A percentile compares a stretch with the other conserved stretches of the same genome.
Conservation (phyloP, 176 grass and related monocot species). For the Hyparrhenia diplandra region DNA sequence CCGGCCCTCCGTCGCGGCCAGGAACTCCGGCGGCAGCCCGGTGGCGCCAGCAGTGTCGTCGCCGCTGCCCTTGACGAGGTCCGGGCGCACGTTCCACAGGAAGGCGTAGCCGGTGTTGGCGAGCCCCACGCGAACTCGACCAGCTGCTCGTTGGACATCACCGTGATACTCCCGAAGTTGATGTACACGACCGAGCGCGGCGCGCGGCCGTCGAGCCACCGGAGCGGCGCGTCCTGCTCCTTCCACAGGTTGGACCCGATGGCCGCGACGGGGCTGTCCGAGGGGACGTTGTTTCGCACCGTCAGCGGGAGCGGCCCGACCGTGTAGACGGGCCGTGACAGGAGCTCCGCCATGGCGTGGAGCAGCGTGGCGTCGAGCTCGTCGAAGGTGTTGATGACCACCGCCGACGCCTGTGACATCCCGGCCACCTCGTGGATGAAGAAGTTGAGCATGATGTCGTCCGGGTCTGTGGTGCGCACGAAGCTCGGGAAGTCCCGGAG, state of each 20-base stretch:
- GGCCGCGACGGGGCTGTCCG: conserved; percentile 2
- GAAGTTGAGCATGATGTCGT: conserved; percentile 49
- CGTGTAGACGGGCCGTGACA: neutral
- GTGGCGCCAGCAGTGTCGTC: no score
- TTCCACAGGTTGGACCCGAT: conserved; percentile 45
- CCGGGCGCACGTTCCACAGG: conserved; percentile 48
- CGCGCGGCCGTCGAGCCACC: conserved; percentile 29
- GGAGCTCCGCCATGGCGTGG: neutral
- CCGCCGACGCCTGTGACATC: conserved; percentile 27
- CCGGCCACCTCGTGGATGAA: conserved; percentile 30
- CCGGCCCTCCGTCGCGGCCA: neutral
- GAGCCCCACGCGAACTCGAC: conserved; percentile 57
- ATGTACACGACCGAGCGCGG: conserved; percentile 43
- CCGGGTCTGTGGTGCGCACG: conserved; percentile 34
- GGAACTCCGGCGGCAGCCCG: conserved; percentile 21
- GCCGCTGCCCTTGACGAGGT: conserved; percentile 47
- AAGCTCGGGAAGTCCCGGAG: conserved; percentile 45
- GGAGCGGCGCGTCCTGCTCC: conserved; percentile 12
- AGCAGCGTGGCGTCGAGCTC: conserved; percentile 28
- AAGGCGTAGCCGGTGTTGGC: conserved; percentile 36
- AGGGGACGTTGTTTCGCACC: conserved; percentile 22
- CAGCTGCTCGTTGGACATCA: conserved; percentile 39
- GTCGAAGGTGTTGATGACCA: conserved; percentile 50
- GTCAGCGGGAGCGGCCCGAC: conserved; percentile 31
- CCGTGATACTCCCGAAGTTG: conserved; percentile 61